Conservation (phyloP, 2,329 filamentous ascomycete species). For the Trichophyton benhamiae region DNA sequence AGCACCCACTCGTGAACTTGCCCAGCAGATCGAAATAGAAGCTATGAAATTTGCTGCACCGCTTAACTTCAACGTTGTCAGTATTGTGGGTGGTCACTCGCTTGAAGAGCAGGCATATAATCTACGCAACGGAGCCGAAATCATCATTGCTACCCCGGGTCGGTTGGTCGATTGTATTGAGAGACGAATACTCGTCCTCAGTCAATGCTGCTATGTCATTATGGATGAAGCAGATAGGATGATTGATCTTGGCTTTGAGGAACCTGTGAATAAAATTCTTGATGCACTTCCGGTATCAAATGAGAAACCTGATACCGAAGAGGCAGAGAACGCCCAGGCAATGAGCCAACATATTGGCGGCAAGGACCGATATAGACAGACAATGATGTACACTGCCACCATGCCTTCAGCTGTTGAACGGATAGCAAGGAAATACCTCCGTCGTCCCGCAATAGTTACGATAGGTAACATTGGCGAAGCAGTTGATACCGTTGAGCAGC, state of each 20-base stretch:
- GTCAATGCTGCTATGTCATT: constrained; percentile 96
- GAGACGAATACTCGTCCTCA: constrained; percentile 74
- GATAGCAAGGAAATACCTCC: constrained; percentile 93
- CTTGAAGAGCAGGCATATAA: constrained; percentile 88
- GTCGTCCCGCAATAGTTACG: constrained; percentile 81
- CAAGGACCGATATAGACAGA: constrained; percentile 77
- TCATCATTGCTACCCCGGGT: constrained; percentile 95
- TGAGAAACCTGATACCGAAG: constrained; percentile 88
- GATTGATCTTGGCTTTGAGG: constrained; percentile 97
- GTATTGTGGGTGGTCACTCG: constrained; percentile 93
- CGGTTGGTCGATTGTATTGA: constrained; percentile 96
- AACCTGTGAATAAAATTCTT: constrained; percentile 93
- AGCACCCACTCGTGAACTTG: constrained; percentile 90
- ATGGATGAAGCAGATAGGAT: constrained; percentile 99
- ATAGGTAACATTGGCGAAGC: constrained; percentile 93
- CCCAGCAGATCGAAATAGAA: constrained; percentile 92
- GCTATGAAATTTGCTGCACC: constrained; percentile 84
- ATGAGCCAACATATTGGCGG: constrained; percentile 71
- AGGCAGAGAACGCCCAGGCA: constrained; percentile 70
- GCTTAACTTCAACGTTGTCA: constrained; percentile 86
- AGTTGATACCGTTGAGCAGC: constrained; percentile 94
- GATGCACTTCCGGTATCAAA: constrained; percentile 85
- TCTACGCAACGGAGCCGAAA: constrained; percentile 84
- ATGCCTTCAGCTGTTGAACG: constrained; percentile 89
- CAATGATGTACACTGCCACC: constrained; percentile 99